Conservation (phyloP, 2,329 filamentous ascomycete species). For the Penicillium sp. region DNA sequence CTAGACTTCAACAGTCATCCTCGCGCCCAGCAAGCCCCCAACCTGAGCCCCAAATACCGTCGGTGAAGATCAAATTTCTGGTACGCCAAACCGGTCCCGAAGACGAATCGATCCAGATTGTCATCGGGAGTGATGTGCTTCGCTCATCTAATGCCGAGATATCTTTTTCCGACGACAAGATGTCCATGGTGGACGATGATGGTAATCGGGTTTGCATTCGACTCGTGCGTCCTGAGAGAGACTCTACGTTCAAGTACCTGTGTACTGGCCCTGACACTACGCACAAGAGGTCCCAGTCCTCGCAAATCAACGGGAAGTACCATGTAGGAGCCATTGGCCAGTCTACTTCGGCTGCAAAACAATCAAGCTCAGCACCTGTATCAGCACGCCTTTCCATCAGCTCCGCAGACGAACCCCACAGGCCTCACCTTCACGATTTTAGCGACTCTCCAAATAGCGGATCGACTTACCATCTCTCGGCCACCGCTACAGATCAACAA, state of each 20-base stretch:
- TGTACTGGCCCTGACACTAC: constrained; percentile 52
- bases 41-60: constrained; percentile 75
- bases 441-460: neutral
- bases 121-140: constrained; percentile 85
- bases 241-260: constrained; percentile 74
- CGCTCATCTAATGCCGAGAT: constrained; percentile 85
- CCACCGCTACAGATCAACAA: constrained; percentile 26
- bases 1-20: constrained; percentile 70
- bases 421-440: constrained; percentile 9
- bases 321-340: constrained; percentile 36
- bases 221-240: constrained; percentile 87
- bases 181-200: constrained; percentile 84
- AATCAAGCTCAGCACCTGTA: constrained; percentile 26
- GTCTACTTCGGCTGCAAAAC: constrained; percentile 21
- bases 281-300: constrained; percentile 2
- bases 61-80: constrained; percentile 75
- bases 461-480: constrained; percentile 21
- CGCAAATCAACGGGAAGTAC: constrained; percentile 22
- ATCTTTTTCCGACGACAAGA: constrained; percentile 84
- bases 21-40: constrained; percentile 70
- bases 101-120: constrained; percentile 69
- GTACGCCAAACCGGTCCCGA: constrained; percentile 57
- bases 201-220: constrained; percentile 84
- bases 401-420: constrained; percentile 24
- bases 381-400: constrained; percentile 24